phyloP scores from a whole-genome alignment of 2,329 filamentous ascomycete genomes.

The Fusarium sp. region DNA sequence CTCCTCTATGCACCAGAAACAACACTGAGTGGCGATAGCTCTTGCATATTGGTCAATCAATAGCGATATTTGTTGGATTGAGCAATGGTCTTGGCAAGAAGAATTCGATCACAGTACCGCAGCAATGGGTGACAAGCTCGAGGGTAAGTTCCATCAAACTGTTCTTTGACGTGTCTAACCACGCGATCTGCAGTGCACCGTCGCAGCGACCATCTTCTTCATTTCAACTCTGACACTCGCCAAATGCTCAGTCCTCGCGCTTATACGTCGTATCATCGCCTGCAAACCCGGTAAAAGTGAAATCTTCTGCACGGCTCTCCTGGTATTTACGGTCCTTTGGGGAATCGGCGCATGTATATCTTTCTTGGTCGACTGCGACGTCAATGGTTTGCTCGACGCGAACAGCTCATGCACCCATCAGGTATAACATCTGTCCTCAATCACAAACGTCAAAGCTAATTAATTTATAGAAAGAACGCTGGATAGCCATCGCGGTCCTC shows the following conservation, averaged over 20 bases:
- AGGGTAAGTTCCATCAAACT: not conserved
- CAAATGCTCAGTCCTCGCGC: slow-evolving; percentile 38
- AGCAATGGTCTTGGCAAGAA: slow-evolving; percentile 25
- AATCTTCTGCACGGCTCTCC: slow-evolving; percentile 18
- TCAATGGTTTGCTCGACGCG: slow-evolving; percentile 12
- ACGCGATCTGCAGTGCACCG: not conserved
- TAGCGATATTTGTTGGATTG: slow-evolving; percentile 36
- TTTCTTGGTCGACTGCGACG: slow-evolving; percentile 24
- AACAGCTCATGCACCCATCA: no score
- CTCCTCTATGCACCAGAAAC: fast-evolving
- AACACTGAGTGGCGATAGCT: slow-evolving; percentile 1
- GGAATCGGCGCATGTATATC: slow-evolving; percentile 12
- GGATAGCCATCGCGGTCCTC: slow-evolving; percentile 23
- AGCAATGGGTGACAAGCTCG: slow-evolving; percentile 29
- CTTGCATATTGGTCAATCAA: slow-evolving; percentile 30
- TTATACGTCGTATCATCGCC: slow-evolving; percentile 36
- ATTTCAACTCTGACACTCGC: slow-evolving; percentile 19
- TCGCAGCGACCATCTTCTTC: slow-evolving; percentile 19
- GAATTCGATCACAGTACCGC: slow-evolving; percentile 23
- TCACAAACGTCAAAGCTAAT: no score
- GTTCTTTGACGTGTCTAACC: not conserved
- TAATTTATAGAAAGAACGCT: not conserved
- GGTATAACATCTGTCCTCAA: no score
- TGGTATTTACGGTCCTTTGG: slow-evolving; percentile 21
- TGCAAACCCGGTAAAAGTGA: slow-evolving; percentile 31